These are phyloP conservation scores for Penicillium sp. DNA, from an alignment of 2,329 filamentous ascomycete genomes.

Conservation along the genomic window DNA sequence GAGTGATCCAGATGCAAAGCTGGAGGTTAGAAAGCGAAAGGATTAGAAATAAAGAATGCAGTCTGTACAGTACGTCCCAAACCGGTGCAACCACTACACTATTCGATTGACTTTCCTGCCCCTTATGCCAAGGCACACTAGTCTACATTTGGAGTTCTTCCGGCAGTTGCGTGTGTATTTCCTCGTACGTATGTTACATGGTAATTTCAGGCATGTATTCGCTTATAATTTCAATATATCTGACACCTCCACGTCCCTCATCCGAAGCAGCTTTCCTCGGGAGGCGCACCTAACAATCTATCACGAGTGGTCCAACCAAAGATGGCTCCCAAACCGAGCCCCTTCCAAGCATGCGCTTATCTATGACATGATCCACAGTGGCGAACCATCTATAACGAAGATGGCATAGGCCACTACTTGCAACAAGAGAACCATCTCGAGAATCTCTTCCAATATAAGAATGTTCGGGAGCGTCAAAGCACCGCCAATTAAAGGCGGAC, in stretches of 20 bases:
- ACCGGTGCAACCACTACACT: too few species aligned
- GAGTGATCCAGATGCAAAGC: neutral
- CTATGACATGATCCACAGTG: neutral
- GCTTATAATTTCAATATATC: neutral
- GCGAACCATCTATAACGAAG: neutral
- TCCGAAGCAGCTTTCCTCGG: neutral
- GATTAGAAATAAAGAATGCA: neutral
- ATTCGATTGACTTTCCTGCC: too few species aligned
- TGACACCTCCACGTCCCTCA: neutral
- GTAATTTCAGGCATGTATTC: neutral
- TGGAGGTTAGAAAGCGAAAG: neutral
- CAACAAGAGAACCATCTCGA: neutral
- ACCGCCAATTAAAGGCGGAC: neutral
- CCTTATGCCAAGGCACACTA: too few species aligned
- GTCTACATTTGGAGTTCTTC: too few species aligned
- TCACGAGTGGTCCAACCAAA: neutral
- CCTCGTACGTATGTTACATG: too few species aligned
- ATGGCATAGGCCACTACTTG: neutral
- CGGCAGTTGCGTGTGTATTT: too few species aligned
- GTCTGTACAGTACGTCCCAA: too few species aligned
- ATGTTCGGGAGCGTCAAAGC: neutral
- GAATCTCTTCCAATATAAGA: neutral
- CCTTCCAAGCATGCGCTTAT: neutral
- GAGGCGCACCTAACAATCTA: neutral
- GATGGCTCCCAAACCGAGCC: constrained; percentile 1